Conservation (phyloP, 139 green algal genomes). For the Axilococcus clingmanii region DNA sequence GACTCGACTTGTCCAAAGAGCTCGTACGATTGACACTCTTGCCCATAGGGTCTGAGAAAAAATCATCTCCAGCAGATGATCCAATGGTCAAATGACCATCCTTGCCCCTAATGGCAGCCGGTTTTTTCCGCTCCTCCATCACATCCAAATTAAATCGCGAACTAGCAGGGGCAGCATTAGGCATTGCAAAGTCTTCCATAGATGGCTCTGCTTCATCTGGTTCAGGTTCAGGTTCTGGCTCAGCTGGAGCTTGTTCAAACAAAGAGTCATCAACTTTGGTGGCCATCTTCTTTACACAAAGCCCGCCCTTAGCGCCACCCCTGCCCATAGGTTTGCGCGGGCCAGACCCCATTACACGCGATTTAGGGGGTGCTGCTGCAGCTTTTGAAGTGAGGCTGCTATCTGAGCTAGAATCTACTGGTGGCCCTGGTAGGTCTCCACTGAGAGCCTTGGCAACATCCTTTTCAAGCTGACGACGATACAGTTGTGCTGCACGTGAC, state of each 20-base stretch:
- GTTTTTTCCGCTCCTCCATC: constrained; percentile 27
- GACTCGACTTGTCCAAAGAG: constrained; percentile 13
- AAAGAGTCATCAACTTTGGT: constrained; percentile 68
- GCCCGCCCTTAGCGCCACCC: constrained; percentile 29
- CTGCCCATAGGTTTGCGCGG: neutral
- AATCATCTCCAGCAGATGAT: constrained; percentile 34
- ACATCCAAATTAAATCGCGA: constrained; percentile 57
- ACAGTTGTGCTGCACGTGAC: constrained; percentile 82
- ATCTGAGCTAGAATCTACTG: neutral
- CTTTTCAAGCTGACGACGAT: constrained; percentile 79
- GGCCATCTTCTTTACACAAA: constrained; percentile 79
- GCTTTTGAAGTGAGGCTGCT: constrained; percentile 1
- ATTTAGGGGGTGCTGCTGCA: constrained; percentile 14
- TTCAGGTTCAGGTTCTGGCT: constrained; percentile 4
- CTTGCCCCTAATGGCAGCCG: constrained; percentile 52
- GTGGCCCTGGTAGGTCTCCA: neutral
- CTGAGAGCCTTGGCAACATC: constrained; percentile 53
- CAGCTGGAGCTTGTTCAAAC: constrained; percentile 57
- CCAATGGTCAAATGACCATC: constrained; percentile 71
- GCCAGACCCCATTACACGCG: constrained; percentile 8
- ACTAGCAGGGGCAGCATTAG: constrained; percentile 3
- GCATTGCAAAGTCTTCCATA: constrained; percentile 2
- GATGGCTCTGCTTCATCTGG: constrained; percentile 8
- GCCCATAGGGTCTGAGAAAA: constrained; percentile 44
- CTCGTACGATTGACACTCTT: neutral